Base-by-base conservation (phyloP, 441 rosid species). In the Hura crepitans region DNA sequence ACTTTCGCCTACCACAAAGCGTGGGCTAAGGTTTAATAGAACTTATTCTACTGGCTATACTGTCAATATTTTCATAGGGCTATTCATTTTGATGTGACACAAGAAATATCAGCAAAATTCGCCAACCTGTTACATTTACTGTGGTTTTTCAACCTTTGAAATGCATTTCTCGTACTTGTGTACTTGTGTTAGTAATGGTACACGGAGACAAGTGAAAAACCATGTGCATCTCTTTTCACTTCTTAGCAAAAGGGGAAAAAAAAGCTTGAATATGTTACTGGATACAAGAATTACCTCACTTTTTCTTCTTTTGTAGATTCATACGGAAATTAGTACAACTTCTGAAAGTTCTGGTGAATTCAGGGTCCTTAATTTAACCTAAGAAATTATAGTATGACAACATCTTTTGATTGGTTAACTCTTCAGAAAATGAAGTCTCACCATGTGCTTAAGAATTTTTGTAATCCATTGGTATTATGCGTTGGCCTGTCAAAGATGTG, bases 401-500 rank as follows among this genome's bases (percentile, higher is more conserved):
- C 60, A n/a, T 62, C 20, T 22, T 72, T 46, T 55, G 70, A 78
- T 77, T 53, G 65, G 67, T 66, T 61, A 70, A 50, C 72, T 79
- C 33, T 69, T 78, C 69, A 27, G 79, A 74, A 78, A 80, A 72
- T 69, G 84, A 83, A 78, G 63, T 62, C 45, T 74, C 73, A 80
- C 82, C 80, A 75, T 66, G 71, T 68, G 69, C 23, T 65, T 64
- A 20, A 27, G 30, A 35, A n/a, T 11, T 37, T n/a, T 57, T 6
- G 27, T 43, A 58, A 31, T 15, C 30, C 50, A 33, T 15, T 18
- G 51, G 31, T 23, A 5, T 68, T 81, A 73, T 78, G 78, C 46
- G 70, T 68, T 82, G 79, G 79, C 75, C n/a, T 45, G 85, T 79
- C 71, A 73, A 59, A 68, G 83, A 82, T 74, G 68, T 66, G 65